Base-by-base conservation (phyloP, 1,284 basidiomycete species). In the Apiotrichum akiyoshidainum region DNA sequence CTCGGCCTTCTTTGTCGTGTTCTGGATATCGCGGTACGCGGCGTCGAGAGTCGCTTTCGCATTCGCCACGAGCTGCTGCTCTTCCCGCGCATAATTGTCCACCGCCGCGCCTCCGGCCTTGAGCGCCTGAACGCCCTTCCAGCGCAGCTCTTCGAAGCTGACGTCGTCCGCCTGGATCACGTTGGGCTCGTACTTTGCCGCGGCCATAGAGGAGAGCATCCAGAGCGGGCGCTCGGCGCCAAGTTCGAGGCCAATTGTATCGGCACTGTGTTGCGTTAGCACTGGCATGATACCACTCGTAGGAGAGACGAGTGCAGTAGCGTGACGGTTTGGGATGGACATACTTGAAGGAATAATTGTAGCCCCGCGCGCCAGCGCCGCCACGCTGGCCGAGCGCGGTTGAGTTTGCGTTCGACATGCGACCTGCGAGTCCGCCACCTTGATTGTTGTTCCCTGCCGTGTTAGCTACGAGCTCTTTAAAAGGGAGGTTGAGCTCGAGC, bases 161-260 rank as follows among this genome's bases (percentile, higher is more conserved):
- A 88, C 80, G 68, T 96, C 92, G 35, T 88, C 78, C 1, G 84
- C 86, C 6, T 76, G 64, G 17, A 96, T 76, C 8, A 95, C 67
- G 49, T 83, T 85, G 0, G 86, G 86, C 66, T 92, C 89, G 55
- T 83, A 73, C 70, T 93, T 92, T 0, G 86, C 85, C 2, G 68
- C 66, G 0, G 83, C 92, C 72, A 89, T 96, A 0, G 84, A 87
- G 0, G 90, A 87, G 0, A 94, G 78, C n/a, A 87, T 86, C 87
- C 89, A 97, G 9, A 83, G 56, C 0, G 92, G 93, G 67, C 66
- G 66, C 48, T 77, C 75, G 2, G 64, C 59, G 8, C 55, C 44
- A 1, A 78, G 67, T 45, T 78, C 76, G 19, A 56, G 46, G 21
- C 62, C 55, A 44, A 78, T 55, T 2, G 66, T 68, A 17, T 72